Evolutionary conservation across 2,329 filamentous ascomycete species (phyloP).

Genomic region (Macroventuria anomochaeta): DNA sequence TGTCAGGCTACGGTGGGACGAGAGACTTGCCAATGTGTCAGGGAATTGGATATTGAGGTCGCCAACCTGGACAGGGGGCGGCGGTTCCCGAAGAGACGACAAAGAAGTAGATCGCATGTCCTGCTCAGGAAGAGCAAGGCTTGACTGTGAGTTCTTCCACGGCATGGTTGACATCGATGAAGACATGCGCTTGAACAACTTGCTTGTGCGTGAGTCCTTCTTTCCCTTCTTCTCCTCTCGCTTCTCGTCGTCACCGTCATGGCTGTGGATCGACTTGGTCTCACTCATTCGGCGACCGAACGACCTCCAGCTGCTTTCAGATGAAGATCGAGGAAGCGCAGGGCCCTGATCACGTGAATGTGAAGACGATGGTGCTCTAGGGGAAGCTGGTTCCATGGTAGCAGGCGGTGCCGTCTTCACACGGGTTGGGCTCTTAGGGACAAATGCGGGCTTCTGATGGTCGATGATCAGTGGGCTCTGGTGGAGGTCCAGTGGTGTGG

Average conservation of each 20-base stretch:
- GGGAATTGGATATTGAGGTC: slow-evolving; percentile 98
- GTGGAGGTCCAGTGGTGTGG: slow-evolving; percentile 58
- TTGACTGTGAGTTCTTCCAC: slow-evolving; percentile 55
- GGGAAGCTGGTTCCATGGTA: slow-evolving; percentile 37
- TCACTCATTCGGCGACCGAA: slow-evolving; percentile 50
- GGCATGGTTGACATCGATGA: slow-evolving; percentile 61
- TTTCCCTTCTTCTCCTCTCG: slow-evolving; percentile 56
- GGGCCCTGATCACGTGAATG: slow-evolving; percentile 40
- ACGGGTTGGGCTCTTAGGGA: slow-evolving; percentile 35
- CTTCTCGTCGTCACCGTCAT: slow-evolving; percentile 49
- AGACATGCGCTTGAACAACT: slow-evolving; percentile 72
- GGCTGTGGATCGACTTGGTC: slow-evolving; percentile 38
- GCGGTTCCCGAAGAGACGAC: slow-evolving; percentile 49
- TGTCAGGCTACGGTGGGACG: neutral
- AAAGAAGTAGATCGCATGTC: slow-evolving; percentile 36
- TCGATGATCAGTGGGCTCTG: slow-evolving; percentile 68
- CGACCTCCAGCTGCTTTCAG: slow-evolving; percentile 49
- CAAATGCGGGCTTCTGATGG: slow-evolving; percentile 56
- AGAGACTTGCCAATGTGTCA: slow-evolving; percentile 71
- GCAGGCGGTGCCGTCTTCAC: slow-evolving; percentile 26
- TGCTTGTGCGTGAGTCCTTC: slow-evolving; percentile 63
- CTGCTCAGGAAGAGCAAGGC: slow-evolving; percentile 50
- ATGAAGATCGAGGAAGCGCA: slow-evolving; percentile 46
- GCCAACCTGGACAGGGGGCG: slow-evolving; percentile 73
- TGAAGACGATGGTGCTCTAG: slow-evolving; percentile 39